Conservation (phyloP, 2,329 filamentous ascomycete species). For the Exophiala alcalophila region DNA sequence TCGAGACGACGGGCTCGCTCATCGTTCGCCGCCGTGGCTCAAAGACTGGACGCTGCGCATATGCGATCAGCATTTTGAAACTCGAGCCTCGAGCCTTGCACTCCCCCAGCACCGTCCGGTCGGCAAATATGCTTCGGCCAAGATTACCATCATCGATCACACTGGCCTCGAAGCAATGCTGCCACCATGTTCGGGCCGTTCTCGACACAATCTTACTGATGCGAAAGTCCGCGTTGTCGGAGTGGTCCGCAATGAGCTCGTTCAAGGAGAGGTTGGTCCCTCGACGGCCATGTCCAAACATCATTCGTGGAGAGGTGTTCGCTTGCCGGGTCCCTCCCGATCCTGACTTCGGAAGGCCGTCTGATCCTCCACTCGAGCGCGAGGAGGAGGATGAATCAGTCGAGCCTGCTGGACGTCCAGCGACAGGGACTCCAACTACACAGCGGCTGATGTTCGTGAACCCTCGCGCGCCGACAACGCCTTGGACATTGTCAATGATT, state of each 20-base stretch:
- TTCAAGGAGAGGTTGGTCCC: conserved; percentile 51
- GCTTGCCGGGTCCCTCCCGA: conserved; percentile 27
- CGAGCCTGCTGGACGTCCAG: conserved; percentile 43
- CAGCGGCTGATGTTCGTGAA: conserved; percentile 51
- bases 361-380: conserved; percentile 34
- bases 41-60: conserved; percentile 71
- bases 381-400: conserved; percentile 39
- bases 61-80: conserved; percentile 86
- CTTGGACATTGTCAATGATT: conserved; percentile 48
- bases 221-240: conserved; percentile 70
- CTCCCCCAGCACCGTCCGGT: conserved; percentile 71
- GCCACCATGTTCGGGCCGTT: conserved; percentile 96
- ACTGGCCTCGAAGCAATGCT: conserved; percentile 78
- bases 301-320: conserved; percentile 24
- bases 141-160: conserved; percentile 50
- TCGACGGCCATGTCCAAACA: conserved; percentile 29
- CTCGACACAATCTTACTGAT: conserved; percentile 90
- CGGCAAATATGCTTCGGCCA: conserved; percentile 71
- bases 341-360: conserved; percentile 32
- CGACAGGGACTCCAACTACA: conserved; percentile 49
- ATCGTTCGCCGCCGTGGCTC: conserved; percentile 41
- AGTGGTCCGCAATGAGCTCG: conserved; percentile 70
- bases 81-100: conserved; percentile 84
- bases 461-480: conserved; percentile 43
- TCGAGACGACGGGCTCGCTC: conserved; percentile 35